These are phyloP conservation scores for Cenchrus fungigraminus DNA, from an alignment of 176 grass and related monocot genomes.

Conservation along the genomic window DNA sequence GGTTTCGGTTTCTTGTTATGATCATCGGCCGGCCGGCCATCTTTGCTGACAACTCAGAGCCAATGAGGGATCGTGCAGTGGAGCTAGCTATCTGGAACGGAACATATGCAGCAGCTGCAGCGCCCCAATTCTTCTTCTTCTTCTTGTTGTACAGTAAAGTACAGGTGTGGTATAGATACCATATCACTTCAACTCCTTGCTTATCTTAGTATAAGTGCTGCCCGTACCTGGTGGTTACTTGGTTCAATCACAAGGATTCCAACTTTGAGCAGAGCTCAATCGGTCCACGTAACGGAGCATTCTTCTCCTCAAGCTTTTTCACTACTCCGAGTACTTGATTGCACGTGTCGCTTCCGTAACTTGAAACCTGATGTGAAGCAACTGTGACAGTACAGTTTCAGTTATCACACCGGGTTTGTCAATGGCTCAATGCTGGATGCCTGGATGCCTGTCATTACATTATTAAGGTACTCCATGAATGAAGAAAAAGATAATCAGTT, in stretches of 20 bases:
- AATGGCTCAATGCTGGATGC: no score
- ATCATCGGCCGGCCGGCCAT: conserved; percentile 21
- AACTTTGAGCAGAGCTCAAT: conserved; percentile 31
- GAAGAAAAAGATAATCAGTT: not conserved
- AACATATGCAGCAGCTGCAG: conserved; percentile 50
- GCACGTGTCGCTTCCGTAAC: conserved; percentile 1
- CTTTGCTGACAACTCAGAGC: conserved; percentile 43
- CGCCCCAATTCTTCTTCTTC: not conserved
- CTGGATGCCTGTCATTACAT: not conserved
- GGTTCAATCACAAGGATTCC: conserved; percentile 3
- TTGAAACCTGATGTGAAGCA: not conserved
- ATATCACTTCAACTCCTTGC: conserved; percentile 27
- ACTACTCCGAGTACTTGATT: not conserved
- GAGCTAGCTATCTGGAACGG: conserved; percentile 13
- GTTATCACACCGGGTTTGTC: no score
- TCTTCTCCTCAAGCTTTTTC: conserved; percentile 5
- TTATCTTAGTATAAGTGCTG: conserved; percentile 39
- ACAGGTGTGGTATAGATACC: conserved; percentile 26
- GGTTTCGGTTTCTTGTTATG: conserved; percentile 35
- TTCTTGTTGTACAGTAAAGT: not conserved
- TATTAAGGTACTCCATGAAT: not conserved
- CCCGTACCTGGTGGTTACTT: conserved; percentile 4
- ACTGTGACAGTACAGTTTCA: no score
- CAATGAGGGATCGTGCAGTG: conserved; percentile 42
- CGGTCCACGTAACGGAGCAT: conserved; percentile 20